Evolutionary conservation across 2,329 filamentous ascomycete species (phyloP).

Genomic region (Tetracladium maxilliforme): DNA sequence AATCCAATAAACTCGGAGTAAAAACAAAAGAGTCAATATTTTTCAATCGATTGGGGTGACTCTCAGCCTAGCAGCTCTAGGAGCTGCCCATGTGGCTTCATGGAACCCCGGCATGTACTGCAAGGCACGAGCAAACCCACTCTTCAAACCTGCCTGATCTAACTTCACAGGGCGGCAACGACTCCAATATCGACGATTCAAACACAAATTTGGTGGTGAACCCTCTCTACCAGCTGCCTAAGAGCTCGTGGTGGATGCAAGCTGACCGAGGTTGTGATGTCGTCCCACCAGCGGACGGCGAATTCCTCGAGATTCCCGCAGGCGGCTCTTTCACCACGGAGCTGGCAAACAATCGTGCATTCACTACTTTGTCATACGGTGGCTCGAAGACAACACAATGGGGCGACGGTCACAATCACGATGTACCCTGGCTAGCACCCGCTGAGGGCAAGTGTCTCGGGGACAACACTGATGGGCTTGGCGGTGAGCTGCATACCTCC

Average conservation of each 20-base stretch:
- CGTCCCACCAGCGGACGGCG: constrained; percentile 17
- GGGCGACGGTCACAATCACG: constrained; percentile 29
- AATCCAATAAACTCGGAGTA: no score
- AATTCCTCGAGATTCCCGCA: constrained; percentile 29
- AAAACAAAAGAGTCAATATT: no score
- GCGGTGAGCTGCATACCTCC: constrained; percentile 29
- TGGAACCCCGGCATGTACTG: constrained; percentile 4
- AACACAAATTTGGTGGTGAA: constrained; percentile 30
- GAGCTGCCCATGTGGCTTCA: constrained; percentile 2
- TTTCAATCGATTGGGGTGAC: no score
- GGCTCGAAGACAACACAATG: constrained; percentile 22
- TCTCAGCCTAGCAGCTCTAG: no score
- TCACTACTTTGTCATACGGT: constrained; percentile 28
- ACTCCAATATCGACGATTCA: constrained; percentile 14
- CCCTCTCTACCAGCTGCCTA: constrained; percentile 27
- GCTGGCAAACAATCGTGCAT: constrained; percentile 31
- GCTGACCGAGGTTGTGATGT: constrained; percentile 28
- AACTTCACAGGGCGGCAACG: constrained; percentile 8
- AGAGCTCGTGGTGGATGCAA: constrained; percentile 35
- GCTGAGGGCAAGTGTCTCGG: constrained; percentile 9
- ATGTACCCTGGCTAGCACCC: constrained; percentile 27
- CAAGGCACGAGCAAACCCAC: background rate
- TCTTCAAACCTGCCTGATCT: background rate
- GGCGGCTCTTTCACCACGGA: constrained; percentile 31
- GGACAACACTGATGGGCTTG: constrained; percentile 18